phyloP scores from a whole-genome alignment of 192 early-diverging fungal genomes.

The Coemansia sp. region DNA sequence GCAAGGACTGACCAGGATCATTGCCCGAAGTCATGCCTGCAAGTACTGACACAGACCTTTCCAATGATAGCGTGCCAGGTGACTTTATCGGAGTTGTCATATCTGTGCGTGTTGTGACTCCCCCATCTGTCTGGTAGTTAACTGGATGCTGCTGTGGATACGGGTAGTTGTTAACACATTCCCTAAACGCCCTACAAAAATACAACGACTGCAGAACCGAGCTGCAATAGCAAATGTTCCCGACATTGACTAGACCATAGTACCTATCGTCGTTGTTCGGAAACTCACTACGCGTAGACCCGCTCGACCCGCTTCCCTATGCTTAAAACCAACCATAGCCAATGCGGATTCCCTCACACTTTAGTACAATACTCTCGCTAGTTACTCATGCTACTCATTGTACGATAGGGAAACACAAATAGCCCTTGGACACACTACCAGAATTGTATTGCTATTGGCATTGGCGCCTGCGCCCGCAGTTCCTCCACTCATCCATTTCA shows the following conservation, averaged over 20 bases:
- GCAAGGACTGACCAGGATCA: background rate
- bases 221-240: slow-evolving; percentile 79
- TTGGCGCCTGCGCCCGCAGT: slow-evolving; percentile 23
- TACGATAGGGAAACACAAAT: background rate
- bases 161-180: slow-evolving; percentile 81
- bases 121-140: background rate
- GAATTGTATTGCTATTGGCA: slow-evolving; percentile 5
- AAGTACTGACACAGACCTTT: slow-evolving; percentile 10
- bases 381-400: background rate
- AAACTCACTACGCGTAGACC: slow-evolving; percentile 31
- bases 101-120: background rate
- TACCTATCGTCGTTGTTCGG: slow-evolving; percentile 72
- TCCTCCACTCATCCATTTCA: slow-evolving; percentile 66
- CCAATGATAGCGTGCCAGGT: slow-evolving; percentile 9
- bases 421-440: slow-evolving; percentile 5
- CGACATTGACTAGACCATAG: slow-evolving; percentile 90
- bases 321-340: background rate
- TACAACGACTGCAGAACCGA: slow-evolving; percentile 95
- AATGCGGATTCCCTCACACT: background rate
- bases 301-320: slow-evolving; percentile 29
- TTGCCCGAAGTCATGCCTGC: background rate
- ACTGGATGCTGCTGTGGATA: slow-evolving; percentile 48
- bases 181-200: slow-evolving; percentile 90
- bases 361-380: background rate
- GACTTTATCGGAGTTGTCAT: slow-evolving; percentile 9